Evolutionary conservation across 139 green algal species (phyloP).

Genomic region (Raphidocelis subcapitata): DNA sequence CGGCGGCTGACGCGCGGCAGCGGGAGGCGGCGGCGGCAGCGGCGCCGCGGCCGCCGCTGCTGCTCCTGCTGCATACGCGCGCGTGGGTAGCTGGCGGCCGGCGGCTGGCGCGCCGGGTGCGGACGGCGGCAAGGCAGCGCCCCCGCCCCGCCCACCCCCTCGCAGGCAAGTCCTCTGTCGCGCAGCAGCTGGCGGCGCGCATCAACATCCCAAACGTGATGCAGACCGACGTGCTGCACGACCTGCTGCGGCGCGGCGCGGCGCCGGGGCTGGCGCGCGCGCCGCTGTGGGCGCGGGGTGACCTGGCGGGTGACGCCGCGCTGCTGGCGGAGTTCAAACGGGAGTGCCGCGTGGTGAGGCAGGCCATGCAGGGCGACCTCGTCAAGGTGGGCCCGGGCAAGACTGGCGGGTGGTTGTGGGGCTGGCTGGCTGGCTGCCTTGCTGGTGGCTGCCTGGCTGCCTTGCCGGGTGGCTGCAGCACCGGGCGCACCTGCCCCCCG

Average conservation of each 20-base stretch:
- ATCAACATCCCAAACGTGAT: constrained; percentile 96
- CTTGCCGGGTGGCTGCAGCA: too few relatives aligned
- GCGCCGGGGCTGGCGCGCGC: not conserved
- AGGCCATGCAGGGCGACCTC: constrained; percentile 80
- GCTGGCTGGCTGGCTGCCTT: not conserved
- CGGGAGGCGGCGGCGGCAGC: too few relatives aligned
- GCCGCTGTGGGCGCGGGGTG: constrained; percentile 55
- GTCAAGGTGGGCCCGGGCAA: constrained; percentile 60
- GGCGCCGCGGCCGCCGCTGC: not conserved
- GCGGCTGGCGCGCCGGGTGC: too few relatives aligned
- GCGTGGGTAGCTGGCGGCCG: too few relatives aligned
- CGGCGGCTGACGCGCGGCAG: too few relatives aligned
- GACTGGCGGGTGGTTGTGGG: not conserved
- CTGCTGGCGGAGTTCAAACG: constrained; percentile 50
- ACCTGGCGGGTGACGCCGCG: constrained; percentile 1
- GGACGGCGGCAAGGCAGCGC: too few relatives aligned
- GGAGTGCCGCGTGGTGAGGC: constrained; percentile 60
- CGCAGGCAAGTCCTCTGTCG: constrained; percentile 87
- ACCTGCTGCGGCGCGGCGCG: constrained; percentile 39
- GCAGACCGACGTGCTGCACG: constrained; percentile 85
- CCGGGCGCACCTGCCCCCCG: too few relatives aligned
- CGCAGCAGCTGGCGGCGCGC: constrained; percentile 86
- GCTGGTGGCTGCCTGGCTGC: too few relatives aligned
- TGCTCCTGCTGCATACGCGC: not conserved
- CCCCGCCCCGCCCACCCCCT: too few relatives aligned